A percentile compares a stretch with the other conserved stretches of the same genome.
Evolutionary conservation across 1,139 yeast genomes (phyloP).

Genomic region (Pichia sp.): DNA sequence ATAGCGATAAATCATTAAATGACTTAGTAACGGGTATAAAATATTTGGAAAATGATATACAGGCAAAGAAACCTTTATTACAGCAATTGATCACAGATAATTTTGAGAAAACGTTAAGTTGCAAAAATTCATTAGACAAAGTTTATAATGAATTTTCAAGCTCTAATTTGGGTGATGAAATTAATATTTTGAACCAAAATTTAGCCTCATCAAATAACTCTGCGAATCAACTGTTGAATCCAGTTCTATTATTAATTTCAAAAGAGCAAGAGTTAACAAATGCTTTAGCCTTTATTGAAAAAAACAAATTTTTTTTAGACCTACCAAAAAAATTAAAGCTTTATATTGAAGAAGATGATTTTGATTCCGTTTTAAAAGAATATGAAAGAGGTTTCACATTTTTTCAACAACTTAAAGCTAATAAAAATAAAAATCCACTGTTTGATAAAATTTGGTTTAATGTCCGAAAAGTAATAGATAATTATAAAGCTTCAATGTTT

Average conservation of each 20-base stretch:
- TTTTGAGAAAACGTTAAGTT: conserved; percentile 65
- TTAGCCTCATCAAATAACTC: conserved; percentile 34
- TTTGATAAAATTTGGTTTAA: conserved; percentile 58
- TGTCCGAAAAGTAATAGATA: conserved; percentile 57
- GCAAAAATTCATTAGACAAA: conserved; percentile 61
- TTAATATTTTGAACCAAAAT: conserved; percentile 17
- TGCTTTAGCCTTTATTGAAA: conserved; percentile 57
- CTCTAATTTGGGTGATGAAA: conserved; percentile 20
- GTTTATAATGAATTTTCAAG: conserved; percentile 46
- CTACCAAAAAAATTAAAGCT: conserved; percentile 55
- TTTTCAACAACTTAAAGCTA: conserved; percentile 18
- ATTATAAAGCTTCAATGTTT: conserved; percentile 61
- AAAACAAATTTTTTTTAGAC: conserved; percentile 60
- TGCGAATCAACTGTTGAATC: conserved; percentile 68
- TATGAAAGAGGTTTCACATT: conserved; percentile 52
- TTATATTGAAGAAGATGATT: conserved; percentile 56
- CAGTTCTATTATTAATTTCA: conserved; percentile 58
- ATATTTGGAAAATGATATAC: conserved; percentile 54
- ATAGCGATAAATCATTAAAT: conserved; percentile 60
- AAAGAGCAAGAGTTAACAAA: conserved; percentile 54
- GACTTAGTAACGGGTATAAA: conserved; percentile 52
- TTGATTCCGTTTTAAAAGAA: conserved; percentile 63
- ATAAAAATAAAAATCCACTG: conserved; percentile 15
- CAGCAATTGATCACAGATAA: conserved; percentile 65
- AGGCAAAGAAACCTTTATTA: conserved; percentile 59